Percentiles rank a stretch among this genome's conserved stretches.
phyloP scores from a whole-genome alignment of 2,329 filamentous ascomycete species.

The Arthrobotrys iridis region DNA sequence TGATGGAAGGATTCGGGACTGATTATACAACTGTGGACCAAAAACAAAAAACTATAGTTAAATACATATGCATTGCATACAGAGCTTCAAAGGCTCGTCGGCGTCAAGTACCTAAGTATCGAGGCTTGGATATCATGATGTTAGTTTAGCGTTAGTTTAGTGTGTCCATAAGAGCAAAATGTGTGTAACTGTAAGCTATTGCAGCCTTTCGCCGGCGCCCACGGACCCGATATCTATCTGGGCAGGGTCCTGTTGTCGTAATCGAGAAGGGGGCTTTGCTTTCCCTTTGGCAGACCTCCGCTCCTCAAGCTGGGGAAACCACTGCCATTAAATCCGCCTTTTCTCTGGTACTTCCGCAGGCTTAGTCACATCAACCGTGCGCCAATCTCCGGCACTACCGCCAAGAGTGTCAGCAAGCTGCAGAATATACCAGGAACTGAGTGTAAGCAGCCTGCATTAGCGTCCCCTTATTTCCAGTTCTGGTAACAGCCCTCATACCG shows the following conservation, averaged over 20 bases:
- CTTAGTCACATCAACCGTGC: conserved; percentile 22
- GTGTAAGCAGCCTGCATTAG: conserved; percentile 53
- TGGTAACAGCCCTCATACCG: conserved; percentile 12
- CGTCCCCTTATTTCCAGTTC: conserved; percentile 3
- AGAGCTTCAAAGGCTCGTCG: too few species aligned
- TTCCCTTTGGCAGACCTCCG: neutral
- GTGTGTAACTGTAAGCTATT: neutral
- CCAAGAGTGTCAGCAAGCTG: conserved; percentile 42
- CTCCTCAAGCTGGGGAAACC: conserved; percentile 11
- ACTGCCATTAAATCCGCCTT: conserved; percentile 47
- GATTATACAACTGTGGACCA: too few species aligned
- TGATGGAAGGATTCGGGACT: too few species aligned
- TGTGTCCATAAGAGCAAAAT: neutral
- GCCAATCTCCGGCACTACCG: conserved; percentile 25
- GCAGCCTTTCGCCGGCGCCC: neutral
- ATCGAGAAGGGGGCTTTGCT: conserved; percentile 31
- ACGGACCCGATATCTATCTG: conserved; percentile 14
- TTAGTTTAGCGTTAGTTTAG: too few species aligned
- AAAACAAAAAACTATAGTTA: too few species aligned
- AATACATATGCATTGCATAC: too few species aligned
- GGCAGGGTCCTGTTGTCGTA: conserved; percentile 20
- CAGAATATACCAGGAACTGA: conserved; percentile 9
- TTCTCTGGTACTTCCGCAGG: conserved; percentile 16
- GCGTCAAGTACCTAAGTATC: neutral
- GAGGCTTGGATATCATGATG: neutral